Evolutionary conservation across 352 stramenopile genomes (phyloP).

Genomic region (Globisporangium orthogonon): DNA sequence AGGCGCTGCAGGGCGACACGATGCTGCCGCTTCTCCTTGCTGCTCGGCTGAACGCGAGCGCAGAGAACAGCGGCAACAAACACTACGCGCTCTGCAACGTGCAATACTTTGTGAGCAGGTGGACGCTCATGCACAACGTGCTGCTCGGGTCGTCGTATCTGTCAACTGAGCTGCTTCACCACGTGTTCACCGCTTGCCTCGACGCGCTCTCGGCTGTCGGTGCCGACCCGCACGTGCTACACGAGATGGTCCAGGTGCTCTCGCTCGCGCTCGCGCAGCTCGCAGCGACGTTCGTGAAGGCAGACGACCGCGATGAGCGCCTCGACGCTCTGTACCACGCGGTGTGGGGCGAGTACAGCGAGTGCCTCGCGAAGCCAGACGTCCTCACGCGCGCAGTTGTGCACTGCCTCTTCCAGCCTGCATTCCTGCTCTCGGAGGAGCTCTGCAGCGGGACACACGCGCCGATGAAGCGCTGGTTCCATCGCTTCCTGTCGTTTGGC

Average conservation of each 20-base stretch:
- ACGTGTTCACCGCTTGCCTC: conserved; percentile 35
- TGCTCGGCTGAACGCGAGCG: conserved; percentile 20
- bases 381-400: conserved; percentile 57
- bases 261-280: conserved; percentile 42
- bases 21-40: conserved; percentile 31
- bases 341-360: conserved; percentile 64
- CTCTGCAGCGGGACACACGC: conserved; percentile 17
- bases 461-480: conserved; percentile 57
- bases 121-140: conserved; percentile 43
- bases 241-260: conserved; percentile 67
- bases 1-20: conserved; percentile 24
- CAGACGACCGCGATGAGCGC: conserved; percentile 13
- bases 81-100: conserved; percentile 25
- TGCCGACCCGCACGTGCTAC: conserved; percentile 44
- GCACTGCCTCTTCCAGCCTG: conserved; percentile 63
- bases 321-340: conserved; percentile 41
- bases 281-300: conserved; percentile 22
- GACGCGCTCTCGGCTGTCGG: conserved; percentile 47
- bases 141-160: conserved; percentile 46
- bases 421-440: conserved; percentile 32
- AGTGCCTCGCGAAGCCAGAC: conserved; percentile 67
- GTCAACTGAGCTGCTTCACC: conserved; percentile 26
- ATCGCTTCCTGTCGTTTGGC: conserved; percentile 45
- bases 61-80: conserved; percentile 1
- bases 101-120: conserved; percentile 45